phyloP scores from a whole-genome alignment of 345 rosid species.

The Tarenaya hassleriana region DNA sequence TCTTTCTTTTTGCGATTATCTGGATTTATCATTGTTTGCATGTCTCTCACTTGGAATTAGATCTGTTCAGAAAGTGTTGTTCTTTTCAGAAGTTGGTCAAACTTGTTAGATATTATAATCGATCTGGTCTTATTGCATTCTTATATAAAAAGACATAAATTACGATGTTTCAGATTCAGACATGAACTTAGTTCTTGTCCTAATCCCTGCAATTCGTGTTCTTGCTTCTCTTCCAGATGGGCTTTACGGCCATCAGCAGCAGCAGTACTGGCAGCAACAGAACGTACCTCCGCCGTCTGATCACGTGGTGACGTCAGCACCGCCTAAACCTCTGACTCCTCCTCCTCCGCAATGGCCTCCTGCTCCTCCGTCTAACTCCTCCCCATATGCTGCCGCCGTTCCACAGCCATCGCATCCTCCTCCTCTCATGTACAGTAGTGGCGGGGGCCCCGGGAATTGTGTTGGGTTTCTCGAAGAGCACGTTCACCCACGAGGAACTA shows the following conservation, averaged over 20 bases:
- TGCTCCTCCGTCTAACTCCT: slow-evolving; percentile 4
- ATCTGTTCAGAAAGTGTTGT: not conserved
- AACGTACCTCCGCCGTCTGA: slow-evolving; percentile 45
- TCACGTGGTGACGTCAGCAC: slow-evolving; percentile 26
- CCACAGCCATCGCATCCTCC: slow-evolving; percentile 36
- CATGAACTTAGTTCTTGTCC: not conserved
- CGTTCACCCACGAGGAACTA: slow-evolving; percentile 52
- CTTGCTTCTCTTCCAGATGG: slow-evolving; percentile 33
- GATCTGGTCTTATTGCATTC: no score
- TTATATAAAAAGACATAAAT: no score
- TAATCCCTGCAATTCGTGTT: not conserved
- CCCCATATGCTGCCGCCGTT: no score
- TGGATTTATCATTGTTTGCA: not conserved
- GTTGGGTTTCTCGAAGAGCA: slow-evolving; percentile 61
- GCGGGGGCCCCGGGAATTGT: slow-evolving; percentile 53
- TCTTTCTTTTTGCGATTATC: not conserved
- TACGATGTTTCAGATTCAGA: not conserved
- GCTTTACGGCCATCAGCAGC: slow-evolving; percentile 44
- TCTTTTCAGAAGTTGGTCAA: not conserved
- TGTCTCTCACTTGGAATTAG: not conserved
- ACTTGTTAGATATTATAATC: not conserved
- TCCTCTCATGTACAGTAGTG: slow-evolving; percentile 48
- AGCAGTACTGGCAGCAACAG: slow-evolving; percentile 67
- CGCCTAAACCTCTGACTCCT: slow-evolving; percentile 38
- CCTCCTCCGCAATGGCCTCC: slow-evolving; percentile 24